phyloP scores from a whole-genome alignment of 148 eudicot species.

The Polygonum maritimum region DNA sequence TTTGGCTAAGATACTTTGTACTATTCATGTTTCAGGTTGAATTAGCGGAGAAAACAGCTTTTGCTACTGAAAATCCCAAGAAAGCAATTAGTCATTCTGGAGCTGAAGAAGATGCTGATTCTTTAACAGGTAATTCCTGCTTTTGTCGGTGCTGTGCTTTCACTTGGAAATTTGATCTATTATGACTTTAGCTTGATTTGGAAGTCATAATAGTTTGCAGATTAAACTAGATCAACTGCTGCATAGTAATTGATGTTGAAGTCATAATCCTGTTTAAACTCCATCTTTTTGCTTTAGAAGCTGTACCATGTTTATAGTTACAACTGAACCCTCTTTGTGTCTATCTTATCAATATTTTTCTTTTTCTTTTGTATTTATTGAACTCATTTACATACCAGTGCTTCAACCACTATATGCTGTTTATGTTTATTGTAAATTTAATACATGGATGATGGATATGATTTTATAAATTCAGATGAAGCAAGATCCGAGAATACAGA shows the following conservation, averaged over 20 bases:
- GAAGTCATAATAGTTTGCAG: neutral
- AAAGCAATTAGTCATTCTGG: constrained; percentile 62
- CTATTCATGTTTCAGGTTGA: constrained; percentile 52
- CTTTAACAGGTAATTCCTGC: constrained; percentile 43
- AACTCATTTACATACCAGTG: neutral
- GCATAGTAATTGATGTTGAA: neutral
- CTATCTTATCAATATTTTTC: neutral
- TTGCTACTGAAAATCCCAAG: constrained; percentile 73
- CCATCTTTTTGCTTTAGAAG: neutral
- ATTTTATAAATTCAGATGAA: constrained; percentile 3
- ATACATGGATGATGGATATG: neutral
- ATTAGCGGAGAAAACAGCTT: constrained; percentile 63
- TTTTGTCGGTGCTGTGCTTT: neutral
- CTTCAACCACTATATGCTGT: neutral
- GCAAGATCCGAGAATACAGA: neutral
- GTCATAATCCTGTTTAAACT: neutral
- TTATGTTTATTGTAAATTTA: neutral
- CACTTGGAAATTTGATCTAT: neutral
- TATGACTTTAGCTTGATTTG: neutral
- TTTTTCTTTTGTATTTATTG: neutral
- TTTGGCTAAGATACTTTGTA: neutral
- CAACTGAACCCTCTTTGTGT: neutral
- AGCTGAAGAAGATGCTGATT: constrained; percentile 68
- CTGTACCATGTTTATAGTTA: neutral
- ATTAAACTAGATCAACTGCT: neutral